A percentile compares a stretch with the other conserved stretches of the same genome.
Conservation (phyloP, 768 basidiomycete genomes). For the Russula earlei region DNA sequence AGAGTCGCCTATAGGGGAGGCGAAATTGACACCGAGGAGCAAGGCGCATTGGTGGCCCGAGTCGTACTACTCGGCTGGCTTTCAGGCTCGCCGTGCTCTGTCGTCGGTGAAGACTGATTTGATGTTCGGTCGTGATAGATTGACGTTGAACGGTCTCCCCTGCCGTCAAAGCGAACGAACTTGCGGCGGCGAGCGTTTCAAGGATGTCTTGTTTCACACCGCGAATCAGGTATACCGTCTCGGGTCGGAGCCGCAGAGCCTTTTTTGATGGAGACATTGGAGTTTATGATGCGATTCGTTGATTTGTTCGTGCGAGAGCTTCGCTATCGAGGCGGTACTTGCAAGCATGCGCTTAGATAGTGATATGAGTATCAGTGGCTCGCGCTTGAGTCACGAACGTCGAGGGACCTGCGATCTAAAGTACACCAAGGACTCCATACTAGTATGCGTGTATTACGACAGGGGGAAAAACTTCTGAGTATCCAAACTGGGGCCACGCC, state of each 20-base stretch:
- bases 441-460: too few relatives aligned
- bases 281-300: too few relatives aligned
- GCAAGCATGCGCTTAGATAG: too few relatives aligned
- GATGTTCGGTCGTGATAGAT: background rate
- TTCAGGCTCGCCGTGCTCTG: conserved; percentile 55
- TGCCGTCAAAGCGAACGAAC: conserved; percentile 37
- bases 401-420: too few relatives aligned
- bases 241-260: conserved; percentile 30
- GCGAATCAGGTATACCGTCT: conserved; percentile 57
- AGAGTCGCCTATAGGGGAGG: conserved; percentile 44
- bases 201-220: conserved; percentile 56
- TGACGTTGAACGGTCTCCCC: background rate
- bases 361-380: too few relatives aligned
- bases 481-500: too few relatives aligned
- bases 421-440: too few relatives aligned
- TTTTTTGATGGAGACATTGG: too few relatives aligned
- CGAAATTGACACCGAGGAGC: conserved; percentile 65
- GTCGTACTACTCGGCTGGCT: conserved; percentile 3
- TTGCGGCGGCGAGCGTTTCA: conserved; percentile 47
- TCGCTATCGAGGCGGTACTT: too few relatives aligned
- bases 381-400: too few relatives aligned
- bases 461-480: too few relatives aligned
- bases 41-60: conserved; percentile 36
- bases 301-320: too few relatives aligned
- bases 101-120: conserved; percentile 35